Base-by-base conservation (phyloP, 2,329 filamentous ascomycete genomes). In the Grosmannia serpens region DNA sequence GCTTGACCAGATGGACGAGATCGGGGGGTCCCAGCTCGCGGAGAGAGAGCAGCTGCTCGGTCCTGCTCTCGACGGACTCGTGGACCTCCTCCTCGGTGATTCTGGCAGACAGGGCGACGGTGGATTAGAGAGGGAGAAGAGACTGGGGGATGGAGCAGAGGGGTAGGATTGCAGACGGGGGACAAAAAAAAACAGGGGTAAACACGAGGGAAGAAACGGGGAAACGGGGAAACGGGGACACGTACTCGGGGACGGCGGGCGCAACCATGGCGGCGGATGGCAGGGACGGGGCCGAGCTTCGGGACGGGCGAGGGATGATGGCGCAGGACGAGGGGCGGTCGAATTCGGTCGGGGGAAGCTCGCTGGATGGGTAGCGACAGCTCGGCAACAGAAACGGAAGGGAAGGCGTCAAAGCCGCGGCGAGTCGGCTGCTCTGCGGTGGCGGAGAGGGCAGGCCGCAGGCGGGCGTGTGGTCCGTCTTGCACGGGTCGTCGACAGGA, bases 21-120 rank as follows among this genome's bases (percentile, higher is more conserved):
- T 99, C 94, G 57, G 94, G 94, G 29, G 94, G 94, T 49, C 94
- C 94, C 59, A 99, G 83, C 79, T 99, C 94, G 69, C 94, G 88
- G 63, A 99, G 80, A 53, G 85, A 83, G 65, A 87, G 81, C 46
- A 99, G 82, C 50, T 88, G 88, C 70, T 99, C 94, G 66, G 92
- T 95, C 71, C 94, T 87, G 66, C 91, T 86, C 70, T 96, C 91
- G 71, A 96, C 87, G 56, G 92, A 89, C 67, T 95, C 90, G 69
- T 95, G 88, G 62, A 95, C 81, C 63, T 94, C 83, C 74, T 96
- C 91, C 76, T 99, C 94, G 67, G 91, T 92, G 68, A 99, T 86
- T 74, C 94, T 97, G 35, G 33, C 6, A 13, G 31, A 9, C 20
- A 52, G 22, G 3, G 29, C 38, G 11, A 27, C 17, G 54, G 17